Percentiles rank a stretch among this genome's conserved stretches.
Conservation (phyloP, 805 yeast species). For the Candida berthetii region DNA sequence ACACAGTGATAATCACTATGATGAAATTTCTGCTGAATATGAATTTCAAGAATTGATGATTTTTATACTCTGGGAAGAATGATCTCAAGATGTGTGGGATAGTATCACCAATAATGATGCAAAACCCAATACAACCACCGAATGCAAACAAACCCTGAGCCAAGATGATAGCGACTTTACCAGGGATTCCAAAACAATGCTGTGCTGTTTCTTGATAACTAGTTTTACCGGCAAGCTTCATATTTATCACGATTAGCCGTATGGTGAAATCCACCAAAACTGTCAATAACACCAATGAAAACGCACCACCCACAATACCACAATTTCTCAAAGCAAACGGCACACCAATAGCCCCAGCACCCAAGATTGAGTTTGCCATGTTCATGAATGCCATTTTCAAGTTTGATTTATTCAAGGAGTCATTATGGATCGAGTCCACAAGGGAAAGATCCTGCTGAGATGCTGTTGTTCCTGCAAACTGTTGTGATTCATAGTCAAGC, state of each 20-base stretch:
- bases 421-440: background rate
- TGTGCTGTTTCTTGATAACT: constrained; percentile 85
- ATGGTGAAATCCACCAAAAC: constrained; percentile 85
- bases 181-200: constrained; percentile 69
- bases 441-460: too few species aligned
- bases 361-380: constrained; percentile 92
- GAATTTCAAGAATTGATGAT: constrained; percentile 37
- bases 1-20: constrained; percentile 61
- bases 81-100: constrained; percentile 83
- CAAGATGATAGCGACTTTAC: constrained; percentile 58
- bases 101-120: constrained; percentile 92
- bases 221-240: constrained; percentile 67
- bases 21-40: constrained; percentile 63
- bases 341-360: constrained; percentile 94
- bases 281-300: constrained; percentile 56
- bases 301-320: constrained; percentile 70
- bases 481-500: background rate
- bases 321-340: constrained; percentile 82
- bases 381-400: constrained; percentile 92
- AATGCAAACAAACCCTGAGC: constrained; percentile 88
- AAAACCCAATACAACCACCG: constrained; percentile 92
- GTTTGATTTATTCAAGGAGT: constrained; percentile 34
- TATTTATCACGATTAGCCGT: constrained; percentile 72
- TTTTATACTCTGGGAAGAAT: constrained; percentile 40
- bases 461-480: too few species aligned